Base-by-base conservation (phyloP, 2,329 filamentous ascomycete genomes). In the Aspergillus thermomutatus region DNA sequence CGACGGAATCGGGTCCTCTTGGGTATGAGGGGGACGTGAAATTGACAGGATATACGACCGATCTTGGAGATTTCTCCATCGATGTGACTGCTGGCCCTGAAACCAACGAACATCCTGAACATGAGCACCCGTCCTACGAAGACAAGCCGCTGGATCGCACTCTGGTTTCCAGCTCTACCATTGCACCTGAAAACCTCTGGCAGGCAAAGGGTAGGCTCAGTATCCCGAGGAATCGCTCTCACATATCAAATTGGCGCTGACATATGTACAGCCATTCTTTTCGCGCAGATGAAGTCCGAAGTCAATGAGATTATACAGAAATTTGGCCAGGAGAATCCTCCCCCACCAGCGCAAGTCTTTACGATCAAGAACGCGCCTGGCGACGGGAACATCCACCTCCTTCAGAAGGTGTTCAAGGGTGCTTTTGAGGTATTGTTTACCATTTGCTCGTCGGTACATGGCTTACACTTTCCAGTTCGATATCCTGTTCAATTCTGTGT, bases 371-470 rank as follows among this genome's bases (percentile, higher is more conserved):
- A 96, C 71, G 74, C 75, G 11, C 71, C 70, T 21, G 72, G 70
- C 6, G 61, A 71, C 27, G 93, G 92, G 28, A 97, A 97, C 68
- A 77, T 91, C 14, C 93, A 99, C 62, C 77, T 96, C 43, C 82
- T 97, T 17, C 91, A 99, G 75, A 97, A 96, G 76, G 85, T 92
- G 2, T 97, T 96, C 66, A 84, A 92, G 66, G 93, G 94, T 1
- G 74, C 87, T 1, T 99, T 97, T 68, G 91, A 88, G 75, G 79
- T 81, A 66, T 59, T 56, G 50, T 14, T 23, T n/a, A 9, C 34
- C 4, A 5, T 9, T 1, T 28, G 3, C 10, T 25, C 6, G 19
- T 8, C 10, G 6, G 31, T 9, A 45, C 27, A 21, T 19, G 8
- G 19, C 66, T 66, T 27, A 69, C 57, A 23, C 6, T 21, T 48